Evolutionary conservation across 768 basidiomycete genomes (phyloP).

Genomic region (Boletus tylopilopsis): DNA sequence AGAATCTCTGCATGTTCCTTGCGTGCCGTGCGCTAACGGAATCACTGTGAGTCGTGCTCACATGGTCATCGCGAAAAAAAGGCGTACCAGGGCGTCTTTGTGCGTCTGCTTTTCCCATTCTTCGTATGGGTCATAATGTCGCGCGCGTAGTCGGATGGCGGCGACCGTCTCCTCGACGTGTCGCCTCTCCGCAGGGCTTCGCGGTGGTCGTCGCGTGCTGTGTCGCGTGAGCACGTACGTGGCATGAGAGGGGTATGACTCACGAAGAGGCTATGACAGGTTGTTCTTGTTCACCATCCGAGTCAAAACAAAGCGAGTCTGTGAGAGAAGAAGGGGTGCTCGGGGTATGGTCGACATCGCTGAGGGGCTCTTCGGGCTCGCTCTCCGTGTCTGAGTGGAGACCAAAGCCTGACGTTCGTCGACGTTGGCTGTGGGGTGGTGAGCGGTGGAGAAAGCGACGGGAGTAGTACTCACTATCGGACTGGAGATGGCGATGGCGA

Average conservation of each 20-base stretch:
- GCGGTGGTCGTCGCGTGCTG: constrained; percentile 21
- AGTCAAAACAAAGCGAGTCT: constrained; percentile 40
- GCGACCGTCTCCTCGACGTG: constrained; percentile 44
- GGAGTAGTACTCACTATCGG: constrained; percentile 29
- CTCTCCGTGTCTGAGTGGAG: constrained; percentile 48
- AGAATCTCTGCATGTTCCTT: constrained; percentile 25
- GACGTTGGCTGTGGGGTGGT: constrained; percentile 9
- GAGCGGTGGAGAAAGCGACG: constrained; percentile 9
- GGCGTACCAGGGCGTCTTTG: constrained; percentile 44
- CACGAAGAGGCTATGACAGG: constrained; percentile 33
- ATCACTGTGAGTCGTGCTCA: background rate
- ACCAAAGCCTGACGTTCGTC: constrained; percentile 52
- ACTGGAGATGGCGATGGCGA: constrained; percentile 49
- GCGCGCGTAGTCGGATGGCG: constrained; percentile 41
- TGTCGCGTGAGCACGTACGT: background rate
- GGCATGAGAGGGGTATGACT: constrained; percentile 9
- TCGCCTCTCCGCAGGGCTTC: constrained; percentile 30
- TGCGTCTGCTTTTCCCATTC: constrained; percentile 49
- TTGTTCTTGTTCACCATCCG: constrained; percentile 42
- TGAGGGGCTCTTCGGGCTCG: constrained; percentile 29
- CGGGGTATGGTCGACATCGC: constrained; percentile 35
- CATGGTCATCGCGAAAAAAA: background rate
- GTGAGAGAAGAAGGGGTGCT: constrained; percentile 34
- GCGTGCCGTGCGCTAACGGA: constrained; percentile 37
- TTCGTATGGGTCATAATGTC: constrained; percentile 45